These are phyloP conservation scores for Porcisia hertigi DNA, from an alignment of 208 protist genomes.

Conservation along the genomic window DNA sequence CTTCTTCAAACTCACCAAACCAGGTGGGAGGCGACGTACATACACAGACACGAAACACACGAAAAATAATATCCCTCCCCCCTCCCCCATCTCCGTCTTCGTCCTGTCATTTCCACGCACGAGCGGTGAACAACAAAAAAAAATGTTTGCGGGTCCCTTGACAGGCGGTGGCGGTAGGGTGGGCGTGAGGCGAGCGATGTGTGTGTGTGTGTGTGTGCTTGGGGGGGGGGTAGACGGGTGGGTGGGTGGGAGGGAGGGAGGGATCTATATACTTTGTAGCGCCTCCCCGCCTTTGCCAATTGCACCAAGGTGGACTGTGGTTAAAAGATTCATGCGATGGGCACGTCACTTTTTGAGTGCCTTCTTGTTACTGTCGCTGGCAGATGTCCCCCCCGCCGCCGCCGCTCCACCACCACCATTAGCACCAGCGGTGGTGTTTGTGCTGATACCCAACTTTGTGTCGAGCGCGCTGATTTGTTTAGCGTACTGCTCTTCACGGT, in stretches of 20 bases:
- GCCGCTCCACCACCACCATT: background rate
- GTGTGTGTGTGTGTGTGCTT: too few relatives aligned
- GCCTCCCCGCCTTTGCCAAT: background rate
- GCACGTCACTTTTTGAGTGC: slow-evolving; percentile 4
- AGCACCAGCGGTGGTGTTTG: slow-evolving; percentile 3
- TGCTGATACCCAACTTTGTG: slow-evolving; percentile 39
- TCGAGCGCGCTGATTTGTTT: slow-evolving; percentile 41
- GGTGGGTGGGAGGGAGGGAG: background rate
- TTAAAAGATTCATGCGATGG: background rate
- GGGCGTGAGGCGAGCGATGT: too few relatives aligned
- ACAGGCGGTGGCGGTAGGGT: background rate
- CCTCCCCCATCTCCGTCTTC: background rate
- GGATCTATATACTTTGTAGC: background rate
- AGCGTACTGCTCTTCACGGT: slow-evolving; percentile 21
- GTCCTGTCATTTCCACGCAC: too few relatives aligned
- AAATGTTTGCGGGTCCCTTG: background rate
- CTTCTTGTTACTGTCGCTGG: slow-evolving; percentile 4
- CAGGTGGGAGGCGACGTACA: background rate
- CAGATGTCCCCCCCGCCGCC: background rate
- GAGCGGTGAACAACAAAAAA: background rate
- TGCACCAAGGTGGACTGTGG: background rate
- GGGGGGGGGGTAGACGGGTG: background rate
- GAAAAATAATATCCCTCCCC: background rate
- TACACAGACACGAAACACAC: background rate
- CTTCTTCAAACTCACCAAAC: background rate